phyloP scores from a whole-genome alignment of 805 yeast species.

The Starmerella floricola region DNA sequence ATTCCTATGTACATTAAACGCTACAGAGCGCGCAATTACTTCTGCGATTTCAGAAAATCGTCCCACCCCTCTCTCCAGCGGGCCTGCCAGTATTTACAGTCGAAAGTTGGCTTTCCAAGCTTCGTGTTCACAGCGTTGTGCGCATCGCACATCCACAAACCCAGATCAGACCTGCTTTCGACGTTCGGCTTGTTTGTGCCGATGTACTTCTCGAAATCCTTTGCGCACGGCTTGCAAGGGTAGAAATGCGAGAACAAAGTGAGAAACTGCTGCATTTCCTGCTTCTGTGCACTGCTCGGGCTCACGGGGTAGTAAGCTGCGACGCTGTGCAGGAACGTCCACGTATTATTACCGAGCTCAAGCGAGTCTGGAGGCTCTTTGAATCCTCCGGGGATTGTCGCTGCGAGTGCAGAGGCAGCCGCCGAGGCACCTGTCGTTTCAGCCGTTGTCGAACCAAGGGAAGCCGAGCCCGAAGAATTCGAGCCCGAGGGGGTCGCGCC shows the following conservation, averaged over 20 bases:
- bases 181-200: slow-evolving; percentile 32
- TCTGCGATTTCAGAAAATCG: slow-evolving; percentile 25
- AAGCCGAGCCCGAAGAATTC: slow-evolving; percentile 15
- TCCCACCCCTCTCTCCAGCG: slow-evolving; percentile 97
- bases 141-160: slow-evolving; percentile 87
- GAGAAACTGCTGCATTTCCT: slow-evolving; percentile 60
- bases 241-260: slow-evolving; percentile 63
- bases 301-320: slow-evolving; percentile 77
- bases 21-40: neutral
- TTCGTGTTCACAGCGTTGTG: slow-evolving; percentile 87
- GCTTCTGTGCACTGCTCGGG: slow-evolving; percentile 51
- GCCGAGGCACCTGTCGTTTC: slow-evolving; percentile 16
- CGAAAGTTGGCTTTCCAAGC: slow-evolving; percentile 73
- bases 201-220: slow-evolving; percentile 61
- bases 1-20: neutral
- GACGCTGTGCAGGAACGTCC: slow-evolving; percentile 83
- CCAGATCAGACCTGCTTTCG: slow-evolving; percentile 55
- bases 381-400: slow-evolving; percentile 19
- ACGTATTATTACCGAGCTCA: slow-evolving; percentile 68
- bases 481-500: slow-evolving; percentile 20
- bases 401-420: neutral
- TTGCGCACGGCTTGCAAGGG: slow-evolving; percentile 91
- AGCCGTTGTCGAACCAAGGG: slow-evolving; percentile 21
- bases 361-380: slow-evolving; percentile 82
- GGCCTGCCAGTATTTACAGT: slow-evolving; percentile 80